Evolutionary conservation across 805 yeast species (phyloP), one percentile per base, ranked within the genome.

Genomic region (Ogataea pilisensis): DNA sequence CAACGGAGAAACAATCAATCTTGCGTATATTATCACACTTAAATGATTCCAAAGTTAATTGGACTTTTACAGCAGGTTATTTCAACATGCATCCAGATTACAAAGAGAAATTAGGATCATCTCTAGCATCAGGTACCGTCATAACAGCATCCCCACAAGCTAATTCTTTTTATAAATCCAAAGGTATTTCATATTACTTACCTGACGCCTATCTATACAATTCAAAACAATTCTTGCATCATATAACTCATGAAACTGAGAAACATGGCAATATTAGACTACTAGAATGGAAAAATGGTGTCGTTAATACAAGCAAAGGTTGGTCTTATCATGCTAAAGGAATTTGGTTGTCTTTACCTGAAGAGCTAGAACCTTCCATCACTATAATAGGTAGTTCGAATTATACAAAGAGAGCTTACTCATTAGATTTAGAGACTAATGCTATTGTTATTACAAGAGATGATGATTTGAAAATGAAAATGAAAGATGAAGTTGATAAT

Each of bases 241-340:
- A 46, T 27, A 44, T 43, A 13, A 29, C 31, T 7, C 11, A 29
- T 16, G 31, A 29, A 29, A 29, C 31, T 14, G 18, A 7, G 5
- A 29, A 29, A 29, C 31, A 29, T 16, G 31, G 31, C 5, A 50
- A 66, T 27, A 79, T 91, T 24, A 61, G 65, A 16, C 65, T 93
- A 28, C 71, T 70, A 41, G 98, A 91, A 61, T 93, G 99, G 99
- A 74, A 76, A 54, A 78, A 76, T 36, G 99, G 99, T 1, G 68
- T 79, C 3, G 95, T 88, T 3, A 87, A 88, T 56, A 75, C 84
- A 7, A 75, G 80, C 0, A 74, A 70, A 22, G 99, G 99, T 1
- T 91, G 99, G 98, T 86, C 97, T 0, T 93, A 93, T 61, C 99
- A 93, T 58, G 98, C 99, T 12, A 93, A 93, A 58, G 99, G 99